Evolutionary conservation across 495 filamentous ascomycete species (phyloP).

Genomic region (Antarctomyces pellizariae): DNA sequence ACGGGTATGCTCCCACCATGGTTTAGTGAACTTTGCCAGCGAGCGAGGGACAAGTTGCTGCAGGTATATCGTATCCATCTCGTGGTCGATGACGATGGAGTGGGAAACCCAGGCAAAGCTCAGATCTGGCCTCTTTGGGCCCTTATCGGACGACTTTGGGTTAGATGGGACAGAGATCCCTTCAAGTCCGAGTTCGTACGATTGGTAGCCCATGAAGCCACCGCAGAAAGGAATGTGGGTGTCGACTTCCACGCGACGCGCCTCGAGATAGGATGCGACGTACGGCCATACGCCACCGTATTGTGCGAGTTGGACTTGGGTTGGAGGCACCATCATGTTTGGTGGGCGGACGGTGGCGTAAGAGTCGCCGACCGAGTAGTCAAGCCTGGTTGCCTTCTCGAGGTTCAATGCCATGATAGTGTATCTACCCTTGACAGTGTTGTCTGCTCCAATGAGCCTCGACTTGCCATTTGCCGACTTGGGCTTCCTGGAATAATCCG

Average conservation of each 20-base stretch:
- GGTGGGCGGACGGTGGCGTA: slow-evolving; percentile 13
- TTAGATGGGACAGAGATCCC: slow-evolving; percentile 25
- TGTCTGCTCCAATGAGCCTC: too few relatives aligned
- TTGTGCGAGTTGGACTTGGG: slow-evolving; percentile 12
- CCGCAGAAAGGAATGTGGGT: slow-evolving; percentile 48
- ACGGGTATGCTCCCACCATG: too few relatives aligned
- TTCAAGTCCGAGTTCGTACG: slow-evolving; percentile 63
- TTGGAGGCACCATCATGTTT: slow-evolving; percentile 6
- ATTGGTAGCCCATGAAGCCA: slow-evolving; percentile 73
- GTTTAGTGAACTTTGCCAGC: not conserved
- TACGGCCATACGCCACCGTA: slow-evolving; percentile 29
- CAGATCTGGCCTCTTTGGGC: slow-evolving; percentile 33
- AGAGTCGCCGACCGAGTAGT: slow-evolving; percentile 24
- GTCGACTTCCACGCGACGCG: slow-evolving; percentile 16
- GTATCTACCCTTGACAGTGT: slow-evolving; percentile 34
- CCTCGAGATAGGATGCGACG: slow-evolving; percentile 32
- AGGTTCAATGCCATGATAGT: slow-evolving; percentile 44
- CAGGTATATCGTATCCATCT: slow-evolving; percentile 31
- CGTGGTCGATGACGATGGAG: slow-evolving; percentile 63
- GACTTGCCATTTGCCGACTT: too few relatives aligned
- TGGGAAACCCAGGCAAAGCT: slow-evolving; percentile 55
- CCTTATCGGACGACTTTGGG: slow-evolving; percentile 4
- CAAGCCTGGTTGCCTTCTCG: slow-evolving; percentile 24
- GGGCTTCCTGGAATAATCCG: too few relatives aligned
- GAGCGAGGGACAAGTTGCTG: slow-evolving; percentile 37